A percentile compares a stretch with the other conserved stretches of the same genome.
Conservation (phyloP, 1,284 basidiomycete species). For the Pyrrhoderma noxium region DNA sequence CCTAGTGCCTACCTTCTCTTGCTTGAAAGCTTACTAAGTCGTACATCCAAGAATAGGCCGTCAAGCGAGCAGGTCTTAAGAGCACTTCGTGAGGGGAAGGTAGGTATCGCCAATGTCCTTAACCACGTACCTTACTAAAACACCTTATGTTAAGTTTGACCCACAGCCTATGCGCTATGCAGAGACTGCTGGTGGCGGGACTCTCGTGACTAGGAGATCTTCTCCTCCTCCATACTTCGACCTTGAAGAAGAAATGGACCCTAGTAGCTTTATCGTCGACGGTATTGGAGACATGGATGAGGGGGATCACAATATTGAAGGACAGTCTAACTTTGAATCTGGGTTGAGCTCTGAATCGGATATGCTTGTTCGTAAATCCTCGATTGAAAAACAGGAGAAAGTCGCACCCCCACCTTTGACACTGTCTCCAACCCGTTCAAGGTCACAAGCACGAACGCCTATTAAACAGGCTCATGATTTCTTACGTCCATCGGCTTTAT, state of each 20-base stretch:
- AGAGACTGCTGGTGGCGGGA: not conserved
- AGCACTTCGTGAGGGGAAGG: slow-evolving; percentile 61
- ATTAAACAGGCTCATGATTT: not conserved
- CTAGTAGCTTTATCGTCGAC: not conserved
- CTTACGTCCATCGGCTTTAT: not conserved
- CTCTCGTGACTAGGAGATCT: not conserved
- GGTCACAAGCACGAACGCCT: not conserved
- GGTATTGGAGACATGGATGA: not conserved
- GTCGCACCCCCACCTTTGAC: not conserved
- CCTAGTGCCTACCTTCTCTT: slow-evolving; percentile 64
- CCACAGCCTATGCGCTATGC: not conserved
- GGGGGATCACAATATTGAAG: not conserved
- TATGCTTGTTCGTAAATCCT: not conserved
- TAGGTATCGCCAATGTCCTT: slow-evolving; percentile 26
- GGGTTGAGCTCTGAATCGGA: not conserved
- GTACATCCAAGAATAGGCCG: slow-evolving; percentile 54
- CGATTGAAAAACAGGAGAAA: not conserved
- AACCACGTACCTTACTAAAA: no score
- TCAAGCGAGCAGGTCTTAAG: slow-evolving; percentile 62
- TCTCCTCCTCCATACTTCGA: slow-evolving; percentile 1
- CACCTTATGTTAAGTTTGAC: not conserved
- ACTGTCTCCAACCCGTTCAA: slow-evolving; percentile 6
- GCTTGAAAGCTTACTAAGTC: slow-evolving; percentile 63
- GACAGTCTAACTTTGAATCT: not conserved
- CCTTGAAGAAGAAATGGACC: not conserved